Evolutionary conservation across 345 rosid genomes (phyloP), one percentile per base, ranked within the genome.

Genomic region (Bruguiera sexangula): DNA sequence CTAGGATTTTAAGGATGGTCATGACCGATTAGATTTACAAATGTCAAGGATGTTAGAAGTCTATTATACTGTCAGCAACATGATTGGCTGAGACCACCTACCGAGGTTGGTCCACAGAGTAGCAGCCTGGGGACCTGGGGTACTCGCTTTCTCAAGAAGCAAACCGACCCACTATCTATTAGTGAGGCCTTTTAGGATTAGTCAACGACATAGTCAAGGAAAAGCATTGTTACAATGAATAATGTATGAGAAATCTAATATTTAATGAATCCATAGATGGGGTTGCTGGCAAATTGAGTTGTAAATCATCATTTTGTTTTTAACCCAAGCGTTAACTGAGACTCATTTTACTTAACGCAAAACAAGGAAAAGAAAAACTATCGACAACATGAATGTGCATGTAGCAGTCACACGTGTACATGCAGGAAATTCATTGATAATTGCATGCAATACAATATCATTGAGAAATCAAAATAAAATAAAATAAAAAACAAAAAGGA

Each of bases 351-450:
- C 29, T 11, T n/a, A 31, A 69, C 48, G 3, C 24, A 9, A 39
- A 71, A 20, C 21, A n/a, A 21, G 15, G 29, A 56, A 15, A 56
- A 39, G 60, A 56, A 24, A 9, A 56, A 10, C 18, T 27, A 56
- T 24, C 60, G 9, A 56, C 29, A 56, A 22, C 24, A 50, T 24
- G 19, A 15, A 63, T 32, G 60, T 65, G 68, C 69, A 73, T 75
- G 73, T 56, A 76, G 68, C 60, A 66, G 55, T 76, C 85, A 79
- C 96, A 90, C 93, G 91, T 85, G 91, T 81, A 83, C 78, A 71
- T 73, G 74, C 52, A 73, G 78, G 68, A 59, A 63, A 68, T 58
- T 59, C 32, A 32, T 53, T 22, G 30, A 57, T 62, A 73, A 67
- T 67, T 73, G 56, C 77, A 73, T 68, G 77, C 57, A 74, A 48